A percentile compares a stretch with the other conserved stretches of the same genome.
Evolutionary conservation across 1,139 yeast genomes (phyloP).

Genomic region (Protomyces inouyei): DNA sequence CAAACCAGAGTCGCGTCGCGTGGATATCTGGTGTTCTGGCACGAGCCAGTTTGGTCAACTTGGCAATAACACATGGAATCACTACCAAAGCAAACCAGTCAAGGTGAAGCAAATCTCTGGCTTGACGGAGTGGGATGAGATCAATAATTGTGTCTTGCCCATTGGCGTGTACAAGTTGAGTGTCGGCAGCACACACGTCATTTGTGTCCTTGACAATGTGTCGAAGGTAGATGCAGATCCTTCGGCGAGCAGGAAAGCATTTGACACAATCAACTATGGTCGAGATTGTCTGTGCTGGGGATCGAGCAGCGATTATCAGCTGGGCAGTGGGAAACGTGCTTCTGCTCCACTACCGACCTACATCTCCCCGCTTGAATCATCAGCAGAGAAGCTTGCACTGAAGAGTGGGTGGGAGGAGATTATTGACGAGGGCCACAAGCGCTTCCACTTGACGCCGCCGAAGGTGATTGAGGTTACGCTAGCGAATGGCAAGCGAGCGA

Average conservation of each 20-base stretch:
- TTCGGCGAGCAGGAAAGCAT: slow-evolving; percentile 4
- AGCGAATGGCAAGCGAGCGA: slow-evolving; percentile 16
- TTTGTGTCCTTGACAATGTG: slow-evolving; percentile 56
- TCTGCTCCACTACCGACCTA: slow-evolving; percentile 40
- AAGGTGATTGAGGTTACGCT: slow-evolving; percentile 9
- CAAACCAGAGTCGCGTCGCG: slow-evolving; percentile 30
- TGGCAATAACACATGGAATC: slow-evolving; percentile 71
- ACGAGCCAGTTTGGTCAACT: slow-evolving; percentile 83
- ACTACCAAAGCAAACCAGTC: slow-evolving; percentile 65
- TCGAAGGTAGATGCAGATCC: slow-evolving; percentile 29
- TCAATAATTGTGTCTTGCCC: slow-evolving; percentile 39
- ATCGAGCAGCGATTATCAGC: slow-evolving; percentile 71
- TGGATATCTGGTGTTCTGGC: slow-evolving; percentile 55
- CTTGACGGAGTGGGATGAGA: slow-evolving; percentile 47
- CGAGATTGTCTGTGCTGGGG: slow-evolving; percentile 75
- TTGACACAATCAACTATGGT: slow-evolving; percentile 30
- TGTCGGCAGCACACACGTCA: slow-evolving; percentile 62
- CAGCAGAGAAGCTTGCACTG: slow-evolving; percentile 14
- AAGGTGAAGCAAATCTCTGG: slow-evolving; percentile 48
- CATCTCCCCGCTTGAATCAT: slow-evolving; percentile 16
- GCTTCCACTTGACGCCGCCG: slow-evolving; percentile 25
- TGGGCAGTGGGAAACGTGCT: slow-evolving; percentile 72
- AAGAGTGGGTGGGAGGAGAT: slow-evolving; percentile 25
- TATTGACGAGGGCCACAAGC: slow-evolving; percentile 18
- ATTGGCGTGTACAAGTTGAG: slow-evolving; percentile 23